Base-by-base conservation (phyloP, 345 rosid genomes). In the Raphanus raphanistrum region DNA sequence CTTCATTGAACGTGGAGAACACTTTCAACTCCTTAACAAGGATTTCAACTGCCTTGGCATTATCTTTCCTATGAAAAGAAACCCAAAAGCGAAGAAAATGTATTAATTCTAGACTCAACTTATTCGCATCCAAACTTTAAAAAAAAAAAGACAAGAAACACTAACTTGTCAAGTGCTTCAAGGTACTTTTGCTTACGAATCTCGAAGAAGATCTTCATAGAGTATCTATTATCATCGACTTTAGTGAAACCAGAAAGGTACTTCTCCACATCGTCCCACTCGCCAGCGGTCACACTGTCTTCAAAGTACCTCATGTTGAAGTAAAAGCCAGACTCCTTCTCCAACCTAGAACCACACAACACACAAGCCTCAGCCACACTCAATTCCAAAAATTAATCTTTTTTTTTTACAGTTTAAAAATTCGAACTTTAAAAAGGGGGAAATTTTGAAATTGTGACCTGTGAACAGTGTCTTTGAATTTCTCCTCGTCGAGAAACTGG, bases 221-320 rank as follows among this genome's bases (percentile, higher is more conserved):
- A 84, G 73, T 84, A 82, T 67, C 84, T 41, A 71, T 84, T 84
- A 71, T 84, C 87, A 76, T 84, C 87, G 8, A 79, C 80, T 65
- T 82, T 84, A 52, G 87, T 84, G 74, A 79, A 84, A 5, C 87
- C 85, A 66, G 85, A 73, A 10, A 84, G 77, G 50, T 84, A 84
- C 83, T 84, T 84, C 84, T 84, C 87, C 0, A 84, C 84, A 71
- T 84, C 85, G 4, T 84, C 85, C 87, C 87, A 84, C 68, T 84
- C 87, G 16, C 87, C 87, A 77, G 82, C 84, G 63, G 82, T 80
- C 31, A 84, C 80, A 73, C 79, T 69, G 11, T 84, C 85, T 70
- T 84, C 85, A 71, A 84, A 84, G 55, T 79, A 84, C 69, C 85
- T 72, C 87, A 82, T 84, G 68, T 84, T 79, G 80, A 84, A 84